phyloP scores from a whole-genome alignment of 2,329 filamentous ascomycete genomes.

The Zopfia rhizophila region DNA sequence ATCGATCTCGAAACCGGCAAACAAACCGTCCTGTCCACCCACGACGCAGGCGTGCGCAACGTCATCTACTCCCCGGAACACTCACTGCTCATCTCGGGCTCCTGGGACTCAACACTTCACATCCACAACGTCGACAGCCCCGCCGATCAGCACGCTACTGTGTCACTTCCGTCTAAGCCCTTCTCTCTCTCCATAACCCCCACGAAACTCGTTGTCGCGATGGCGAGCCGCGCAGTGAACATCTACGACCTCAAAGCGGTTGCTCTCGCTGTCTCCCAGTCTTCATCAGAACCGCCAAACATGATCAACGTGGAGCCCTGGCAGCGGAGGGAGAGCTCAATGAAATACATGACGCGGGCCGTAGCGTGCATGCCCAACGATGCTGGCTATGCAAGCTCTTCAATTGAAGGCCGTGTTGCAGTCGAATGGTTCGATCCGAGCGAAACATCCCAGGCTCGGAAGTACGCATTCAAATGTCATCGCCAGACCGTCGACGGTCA shows the following conservation, averaged over 20 bases:
- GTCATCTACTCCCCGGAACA: slow-evolving; percentile 83
- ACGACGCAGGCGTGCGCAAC: slow-evolving; percentile 81
- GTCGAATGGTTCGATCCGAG: slow-evolving; percentile 98
- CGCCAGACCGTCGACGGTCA: slow-evolving; percentile 76
- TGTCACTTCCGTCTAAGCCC: slow-evolving; percentile 84
- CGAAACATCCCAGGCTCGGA: slow-evolving; percentile 85
- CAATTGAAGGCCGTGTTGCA: slow-evolving; percentile 93
- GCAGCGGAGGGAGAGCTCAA: slow-evolving; percentile 91
- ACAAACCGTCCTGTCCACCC: slow-evolving; percentile 79
- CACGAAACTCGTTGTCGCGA: slow-evolving; percentile 92
- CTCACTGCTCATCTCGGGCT: slow-evolving; percentile 84
- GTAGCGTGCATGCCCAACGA: slow-evolving; percentile 98
- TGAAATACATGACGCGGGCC: slow-evolving; percentile 95
- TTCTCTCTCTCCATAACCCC: slow-evolving; percentile 83
- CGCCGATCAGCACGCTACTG: slow-evolving; percentile 66
- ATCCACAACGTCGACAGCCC: slow-evolving; percentile 74
- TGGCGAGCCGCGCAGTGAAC: slow-evolving; percentile 91
- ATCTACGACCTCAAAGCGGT: slow-evolving; percentile 89
- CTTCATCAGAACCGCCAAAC: slow-evolving; percentile 47
- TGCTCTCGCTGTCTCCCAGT: slow-evolving; percentile 63
- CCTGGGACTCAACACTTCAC: slow-evolving; percentile 93
- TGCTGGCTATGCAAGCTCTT: slow-evolving; percentile 89
- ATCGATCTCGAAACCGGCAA: slow-evolving; percentile 78
- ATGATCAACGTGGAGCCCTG: slow-evolving; percentile 75
- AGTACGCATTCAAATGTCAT: slow-evolving; percentile 99